Base-by-base conservation (phyloP, 495 filamentous ascomycete genomes). In the Hyaloscypha finlandica region DNA sequence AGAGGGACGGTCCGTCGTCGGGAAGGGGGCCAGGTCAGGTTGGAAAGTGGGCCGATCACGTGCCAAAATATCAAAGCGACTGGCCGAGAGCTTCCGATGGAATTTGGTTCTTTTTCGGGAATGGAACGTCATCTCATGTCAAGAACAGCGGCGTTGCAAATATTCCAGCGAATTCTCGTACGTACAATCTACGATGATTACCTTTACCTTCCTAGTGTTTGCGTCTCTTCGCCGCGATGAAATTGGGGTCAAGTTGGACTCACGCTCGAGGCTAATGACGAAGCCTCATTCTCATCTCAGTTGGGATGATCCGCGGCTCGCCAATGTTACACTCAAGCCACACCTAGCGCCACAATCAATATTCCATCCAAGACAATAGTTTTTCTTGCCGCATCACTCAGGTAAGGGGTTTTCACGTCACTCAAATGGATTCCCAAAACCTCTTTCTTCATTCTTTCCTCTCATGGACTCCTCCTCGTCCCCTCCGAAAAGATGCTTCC, bases 311-410 rank as follows among this genome's bases (percentile, higher is more conserved):
- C 25, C 42, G 0, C 42, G 16, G 14, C 42, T 48, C 11, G 42
- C 16, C 42, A 48, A 48, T 48, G 42, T 48, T 48, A 1, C 35
- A 37, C 35, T 48, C 42, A 19, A 48, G 42, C 42, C 42, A 48
- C 42, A 48, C 42, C 42, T 48, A 48, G 42, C 25, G 25, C 42
- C 42, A 48, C 42, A 48, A 48, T 48, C 42, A 48, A 48, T 48
- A 48, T 14, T 1, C 3, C 4, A 19, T 19, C 11, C 42, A 48
- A 48, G 42, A 48, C 42, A 48, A 48, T 48, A 48, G 8, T 48
- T 12, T 19, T 14, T 19, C 16, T 48, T 48, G 42, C 8, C 11
- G 4, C 11, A 16, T 19, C 42, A 48, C 8, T 48, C 8, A 14
- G 42, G 42, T 19, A 48, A 48, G 42, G 42, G 42, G 42, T 12